These are phyloP conservation scores for Calonectria fujianensis DNA, from an alignment of 2,329 filamentous ascomycete species.

Conservation along the genomic window DNA sequence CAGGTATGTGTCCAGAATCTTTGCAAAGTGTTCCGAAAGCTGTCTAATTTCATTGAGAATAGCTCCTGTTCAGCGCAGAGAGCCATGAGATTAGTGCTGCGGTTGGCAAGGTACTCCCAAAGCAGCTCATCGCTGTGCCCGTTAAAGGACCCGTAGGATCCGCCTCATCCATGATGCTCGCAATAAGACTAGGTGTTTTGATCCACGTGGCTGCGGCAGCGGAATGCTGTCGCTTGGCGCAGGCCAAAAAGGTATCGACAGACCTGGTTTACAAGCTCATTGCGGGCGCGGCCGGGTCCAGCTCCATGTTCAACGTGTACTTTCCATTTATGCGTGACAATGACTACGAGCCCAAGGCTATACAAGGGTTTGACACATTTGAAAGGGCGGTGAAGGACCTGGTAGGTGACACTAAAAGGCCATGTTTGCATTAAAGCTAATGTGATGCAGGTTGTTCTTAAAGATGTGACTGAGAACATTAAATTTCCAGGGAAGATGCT, in stretches of 20 bases:
- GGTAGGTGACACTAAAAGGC: neutral
- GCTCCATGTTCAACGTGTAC: slow-evolving; percentile 12
- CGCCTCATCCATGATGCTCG: slow-evolving; percentile 1
- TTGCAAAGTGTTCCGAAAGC: too few relatives aligned
- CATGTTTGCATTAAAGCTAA: neutral
- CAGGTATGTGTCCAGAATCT: neutral
- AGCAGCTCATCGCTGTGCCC: neutral
- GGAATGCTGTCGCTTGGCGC: slow-evolving; percentile 3
- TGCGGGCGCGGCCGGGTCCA: neutral
- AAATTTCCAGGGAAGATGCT: neutral
- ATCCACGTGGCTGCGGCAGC: slow-evolving; percentile 3
- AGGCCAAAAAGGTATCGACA: neutral
- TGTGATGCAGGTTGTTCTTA: neutral
- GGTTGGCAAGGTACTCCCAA: neutral
- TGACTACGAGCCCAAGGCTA: neutral
- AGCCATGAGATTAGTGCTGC: neutral
- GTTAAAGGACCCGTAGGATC: neutral
- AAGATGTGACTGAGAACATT: neutral
- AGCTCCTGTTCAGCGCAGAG: slow-evolving; percentile 1
- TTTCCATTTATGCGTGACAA: neutral
- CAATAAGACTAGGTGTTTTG: neutral
- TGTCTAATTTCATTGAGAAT: neutral
- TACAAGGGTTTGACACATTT: neutral
- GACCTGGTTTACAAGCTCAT: slow-evolving; percentile 8
- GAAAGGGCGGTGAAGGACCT: neutral